These are phyloP conservation scores for Coprinopsis cinerea DNA, from an alignment of 768 basidiomycete genomes.

Conservation along the genomic window DNA sequence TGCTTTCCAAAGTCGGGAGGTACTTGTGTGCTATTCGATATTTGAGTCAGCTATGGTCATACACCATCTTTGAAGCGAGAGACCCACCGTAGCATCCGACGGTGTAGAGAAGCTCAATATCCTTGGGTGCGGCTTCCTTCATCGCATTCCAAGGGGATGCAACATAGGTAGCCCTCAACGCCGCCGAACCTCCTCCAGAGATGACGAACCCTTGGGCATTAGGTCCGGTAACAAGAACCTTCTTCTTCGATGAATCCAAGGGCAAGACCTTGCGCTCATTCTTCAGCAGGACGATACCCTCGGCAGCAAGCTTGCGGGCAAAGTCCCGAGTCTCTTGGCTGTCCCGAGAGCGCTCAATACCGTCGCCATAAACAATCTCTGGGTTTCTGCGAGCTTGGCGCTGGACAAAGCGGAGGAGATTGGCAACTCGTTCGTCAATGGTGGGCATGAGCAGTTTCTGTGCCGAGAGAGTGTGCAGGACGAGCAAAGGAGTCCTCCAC, in stretches of 20 bases:
- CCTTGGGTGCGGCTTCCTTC: constrained; percentile 39
- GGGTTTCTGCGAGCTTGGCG: constrained; percentile 49
- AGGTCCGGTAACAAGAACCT: constrained; percentile 62
- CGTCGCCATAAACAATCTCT: constrained; percentile 58
- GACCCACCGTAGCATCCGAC: constrained; percentile 60
- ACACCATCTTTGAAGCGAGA: background rate
- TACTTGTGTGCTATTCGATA: constrained; percentile 64
- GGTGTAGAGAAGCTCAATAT: constrained; percentile 46
- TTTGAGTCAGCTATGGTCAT: constrained; percentile 4
- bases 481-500: constrained; percentile 49
- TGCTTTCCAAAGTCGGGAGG: constrained; percentile 61
- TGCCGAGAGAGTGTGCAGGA: constrained; percentile 30
- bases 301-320: constrained; percentile 50
- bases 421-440: constrained; percentile 45
- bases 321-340: constrained; percentile 46
- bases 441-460: constrained; percentile 44
- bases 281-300: constrained; percentile 62
- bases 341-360: constrained; percentile 49
- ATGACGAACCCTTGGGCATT: constrained; percentile 61
- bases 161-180: constrained; percentile 61
- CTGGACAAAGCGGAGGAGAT: constrained; percentile 52
- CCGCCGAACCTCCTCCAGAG: constrained; percentile 75
- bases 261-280: constrained; percentile 56
- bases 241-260: constrained; percentile 33
- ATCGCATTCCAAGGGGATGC: constrained; percentile 62